Conservation (phyloP, 805 yeast species). For the Ogataea thermomethanolica region DNA sequence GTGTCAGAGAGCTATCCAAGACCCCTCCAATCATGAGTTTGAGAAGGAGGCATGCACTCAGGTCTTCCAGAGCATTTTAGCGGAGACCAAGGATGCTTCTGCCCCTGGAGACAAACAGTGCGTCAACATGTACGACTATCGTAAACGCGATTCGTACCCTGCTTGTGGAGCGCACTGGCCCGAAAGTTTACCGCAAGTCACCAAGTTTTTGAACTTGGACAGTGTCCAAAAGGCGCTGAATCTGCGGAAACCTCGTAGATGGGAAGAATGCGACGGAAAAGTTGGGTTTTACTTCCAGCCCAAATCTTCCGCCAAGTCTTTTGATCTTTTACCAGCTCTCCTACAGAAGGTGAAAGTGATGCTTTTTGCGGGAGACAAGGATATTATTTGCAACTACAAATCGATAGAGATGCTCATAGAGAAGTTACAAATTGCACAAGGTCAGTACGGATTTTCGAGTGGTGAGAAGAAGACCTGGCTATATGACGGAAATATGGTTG, state of each 20-base stretch:
- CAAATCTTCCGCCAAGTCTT: slow-evolving; percentile 52
- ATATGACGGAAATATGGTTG: slow-evolving; percentile 38
- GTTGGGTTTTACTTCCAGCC: slow-evolving; percentile 57
- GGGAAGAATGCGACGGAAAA: slow-evolving; percentile 75
- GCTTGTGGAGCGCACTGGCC: slow-evolving; percentile 96
- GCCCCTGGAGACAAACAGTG: slow-evolving; percentile 49
- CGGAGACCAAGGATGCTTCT: slow-evolving; percentile 26
- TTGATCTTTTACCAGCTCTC: slow-evolving; percentile 63
- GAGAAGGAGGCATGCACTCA: slow-evolving; percentile 35
- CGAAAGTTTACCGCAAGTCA: slow-evolving; percentile 46
- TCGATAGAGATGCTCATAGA: slow-evolving; percentile 58
- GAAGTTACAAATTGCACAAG: slow-evolving; percentile 59
- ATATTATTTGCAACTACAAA: slow-evolving; percentile 76
- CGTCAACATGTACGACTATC: slow-evolving; percentile 78
- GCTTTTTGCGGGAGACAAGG: slow-evolving; percentile 84
- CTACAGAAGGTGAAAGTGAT: slow-evolving; percentile 58
- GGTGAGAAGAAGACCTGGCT: slow-evolving; percentile 37
- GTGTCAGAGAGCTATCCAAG: slow-evolving; percentile 55
- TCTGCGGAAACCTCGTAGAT: slow-evolving; percentile 37
- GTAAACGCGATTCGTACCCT: slow-evolving; percentile 70
- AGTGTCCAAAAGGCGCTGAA: slow-evolving; percentile 52
- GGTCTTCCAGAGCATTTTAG: slow-evolving; percentile 40
- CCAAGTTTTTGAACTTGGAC: slow-evolving; percentile 45
- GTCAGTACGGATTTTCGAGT: slow-evolving; percentile 48
- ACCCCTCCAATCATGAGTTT: slow-evolving; percentile 23